Evolutionary conservation across 306 rosid genomes (phyloP).

Genomic region (Arachis hypogaea): DNA sequence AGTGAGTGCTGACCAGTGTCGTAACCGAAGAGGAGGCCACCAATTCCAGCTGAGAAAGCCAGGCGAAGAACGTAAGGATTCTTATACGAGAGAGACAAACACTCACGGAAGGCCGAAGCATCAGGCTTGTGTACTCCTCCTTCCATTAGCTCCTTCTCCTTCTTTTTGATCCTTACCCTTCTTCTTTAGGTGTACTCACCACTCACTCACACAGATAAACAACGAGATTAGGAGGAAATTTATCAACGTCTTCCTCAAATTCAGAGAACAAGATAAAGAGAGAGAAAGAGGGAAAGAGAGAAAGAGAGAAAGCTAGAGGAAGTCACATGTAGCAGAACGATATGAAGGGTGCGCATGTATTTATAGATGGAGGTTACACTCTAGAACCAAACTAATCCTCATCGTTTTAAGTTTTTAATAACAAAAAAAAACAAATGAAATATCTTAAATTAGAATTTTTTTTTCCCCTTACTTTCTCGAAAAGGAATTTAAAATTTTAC

Average conservation of each 20-base stretch:
- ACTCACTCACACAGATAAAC: neutral
- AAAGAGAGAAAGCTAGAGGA: neutral
- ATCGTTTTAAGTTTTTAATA: too few species aligned
- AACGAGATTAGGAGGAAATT: too few species aligned
- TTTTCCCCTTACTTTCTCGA: too few species aligned
- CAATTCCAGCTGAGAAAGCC: constrained; percentile 59
- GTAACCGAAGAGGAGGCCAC: constrained; percentile 57
- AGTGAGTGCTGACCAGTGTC: constrained; percentile 43
- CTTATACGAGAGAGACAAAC: constrained; percentile 48
- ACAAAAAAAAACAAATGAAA: too few species aligned
- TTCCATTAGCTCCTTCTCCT: constrained; percentile 34
- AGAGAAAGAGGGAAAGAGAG: neutral
- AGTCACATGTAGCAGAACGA: neutral
- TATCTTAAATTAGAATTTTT: too few species aligned
- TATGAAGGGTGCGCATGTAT: neutral
- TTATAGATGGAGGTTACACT: neutral
- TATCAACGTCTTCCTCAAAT: constrained; percentile 1
- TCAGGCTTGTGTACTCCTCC: constrained; percentile 46
- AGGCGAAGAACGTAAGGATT: constrained; percentile 56
- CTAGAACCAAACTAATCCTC: too few species aligned
- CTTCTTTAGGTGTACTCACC: too few species aligned
- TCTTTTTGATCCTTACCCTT: too few species aligned
- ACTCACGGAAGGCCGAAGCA: constrained; percentile 51
- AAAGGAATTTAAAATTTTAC: too few species aligned
- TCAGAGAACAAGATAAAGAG: neutral